Evolutionary conservation across 139 green algal species (phyloP).

Genomic region (Tetraselmis chui): DNA sequence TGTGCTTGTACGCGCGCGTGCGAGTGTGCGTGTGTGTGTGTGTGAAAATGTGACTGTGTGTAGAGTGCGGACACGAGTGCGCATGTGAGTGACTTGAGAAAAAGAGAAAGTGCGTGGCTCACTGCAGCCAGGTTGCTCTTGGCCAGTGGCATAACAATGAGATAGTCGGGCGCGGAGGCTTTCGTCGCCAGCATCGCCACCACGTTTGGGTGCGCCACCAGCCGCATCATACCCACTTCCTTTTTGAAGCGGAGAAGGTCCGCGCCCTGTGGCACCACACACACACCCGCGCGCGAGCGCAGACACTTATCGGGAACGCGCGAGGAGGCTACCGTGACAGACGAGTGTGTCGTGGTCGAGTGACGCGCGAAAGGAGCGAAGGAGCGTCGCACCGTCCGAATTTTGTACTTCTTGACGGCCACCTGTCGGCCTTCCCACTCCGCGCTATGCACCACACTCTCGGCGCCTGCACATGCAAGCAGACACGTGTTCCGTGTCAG

Average conservation of each 20-base stretch:
- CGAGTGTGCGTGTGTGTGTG: too few relatives aligned
- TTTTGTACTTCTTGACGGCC: conserved; percentile 64
- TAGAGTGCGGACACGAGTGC: too few relatives aligned
- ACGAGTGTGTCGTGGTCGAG: too few relatives aligned
- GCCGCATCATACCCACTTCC: conserved; percentile 52
- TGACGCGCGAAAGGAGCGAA: not conserved
- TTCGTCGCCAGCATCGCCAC: conserved; percentile 48
- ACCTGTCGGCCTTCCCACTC: conserved; percentile 26
- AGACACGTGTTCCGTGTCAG: too few relatives aligned
- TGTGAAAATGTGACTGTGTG: too few relatives aligned
- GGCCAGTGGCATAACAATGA: conserved; percentile 56
- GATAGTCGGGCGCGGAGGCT: conserved; percentile 52
- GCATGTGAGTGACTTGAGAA: too few relatives aligned
- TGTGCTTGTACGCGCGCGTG: too few relatives aligned
- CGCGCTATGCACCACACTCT: conserved; percentile 36
- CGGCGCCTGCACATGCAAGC: conserved; percentile 26
- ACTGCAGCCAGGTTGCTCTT: conserved; percentile 25
- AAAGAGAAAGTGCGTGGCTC: too few relatives aligned
- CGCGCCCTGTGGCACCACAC: conserved; percentile 12
- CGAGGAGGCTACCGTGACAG: not conserved
- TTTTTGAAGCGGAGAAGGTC: conserved; percentile 65
- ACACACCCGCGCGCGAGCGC: too few relatives aligned
- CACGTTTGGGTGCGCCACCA: conserved; percentile 34
- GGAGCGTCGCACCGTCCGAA: conserved; percentile 20
- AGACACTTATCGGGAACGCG: not conserved